Evolutionary conservation across 768 basidiomycete genomes (phyloP), one percentile per base, ranked within the genome.

Genomic region (Suillus tomentosus): DNA sequence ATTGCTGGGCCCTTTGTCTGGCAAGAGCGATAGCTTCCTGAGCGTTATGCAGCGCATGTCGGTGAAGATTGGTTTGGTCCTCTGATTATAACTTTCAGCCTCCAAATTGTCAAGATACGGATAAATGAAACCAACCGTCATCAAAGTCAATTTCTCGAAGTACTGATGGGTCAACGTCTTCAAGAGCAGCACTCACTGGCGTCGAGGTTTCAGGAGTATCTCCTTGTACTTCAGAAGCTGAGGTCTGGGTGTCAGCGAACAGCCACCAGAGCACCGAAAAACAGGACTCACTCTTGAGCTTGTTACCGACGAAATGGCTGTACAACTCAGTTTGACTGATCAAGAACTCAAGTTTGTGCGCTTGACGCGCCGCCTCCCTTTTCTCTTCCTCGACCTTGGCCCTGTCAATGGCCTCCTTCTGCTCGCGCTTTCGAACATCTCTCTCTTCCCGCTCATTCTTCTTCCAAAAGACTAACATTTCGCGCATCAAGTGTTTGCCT

Each of bases 321-420:
- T 99, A 99, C 8, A 99, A 85, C 75, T 99, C 97, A 3, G 97
- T 99, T 77, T 99, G 96, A 64, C 94, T 98, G 76, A 99, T 95
- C 77, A 99, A 81, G 79, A 99, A 99, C 79, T 99, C 97, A 31
- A 99, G 86, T 76, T 99, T 98, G 68, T 96, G 86, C 14, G 95
- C 94, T 75, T 96, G 94, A 60, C 97, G 83, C 45, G 95, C 91
- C 14, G 92, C 91, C 77, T 99, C 97, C 50, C 96, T 85, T 72
- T 88, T 92, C 78, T 97, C 95, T 74, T 96, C 95, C 76, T 96
- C 95, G 39, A 93, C 78, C 76, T 89, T 92, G 27, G 92, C 85
- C 59, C 94, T 86, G 71, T 96, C 94, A 69, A 87, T 83, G 13
- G 95, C 94, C 74, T 97, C 96, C 75, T 95, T 95, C 75, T 98